Conservation (phyloP, 2,329 filamentous ascomycete species). For the Tolypocladium nubicola region DNA sequence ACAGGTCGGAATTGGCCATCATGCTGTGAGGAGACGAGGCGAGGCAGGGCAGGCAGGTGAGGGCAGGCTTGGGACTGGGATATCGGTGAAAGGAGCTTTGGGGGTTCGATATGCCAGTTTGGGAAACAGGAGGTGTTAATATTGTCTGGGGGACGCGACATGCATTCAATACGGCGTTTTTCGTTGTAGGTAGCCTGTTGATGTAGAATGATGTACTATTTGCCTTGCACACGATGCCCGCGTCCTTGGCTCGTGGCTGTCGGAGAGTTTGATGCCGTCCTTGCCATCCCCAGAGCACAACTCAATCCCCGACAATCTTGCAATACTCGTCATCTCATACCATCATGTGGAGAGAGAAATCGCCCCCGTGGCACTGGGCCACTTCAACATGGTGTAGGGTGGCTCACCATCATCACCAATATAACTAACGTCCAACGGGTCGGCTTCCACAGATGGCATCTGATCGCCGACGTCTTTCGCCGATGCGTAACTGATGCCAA, state of each 20-base stretch:
- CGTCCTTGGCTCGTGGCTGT: neutral
- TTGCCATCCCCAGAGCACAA: neutral
- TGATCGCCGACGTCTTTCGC: neutral
- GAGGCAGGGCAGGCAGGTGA: neutral
- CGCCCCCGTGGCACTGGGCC: no score
- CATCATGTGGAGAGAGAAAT: no score
- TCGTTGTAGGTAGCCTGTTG: neutral
- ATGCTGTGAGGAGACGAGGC: conserved; percentile 48
- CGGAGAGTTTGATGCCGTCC: neutral
- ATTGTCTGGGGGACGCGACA: neutral
- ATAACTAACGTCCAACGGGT: no score
- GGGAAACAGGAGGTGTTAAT: neutral
- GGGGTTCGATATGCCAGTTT: neutral
- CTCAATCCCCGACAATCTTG: neutral
- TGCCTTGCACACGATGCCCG: neutral
- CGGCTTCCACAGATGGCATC: neutral
- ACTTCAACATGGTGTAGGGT: no score
- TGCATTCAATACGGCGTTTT: neutral
- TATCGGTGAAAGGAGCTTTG: neutral
- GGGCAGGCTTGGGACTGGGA: neutral
- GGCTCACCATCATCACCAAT: no score
- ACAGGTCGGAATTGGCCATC: conserved; percentile 73
- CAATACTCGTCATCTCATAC: neutral
- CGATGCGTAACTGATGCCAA: neutral
- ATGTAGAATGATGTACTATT: neutral